Percentiles rank a stretch among this genome's conserved stretches.
Evolutionary conservation across 2,329 filamentous ascomycete genomes (phyloP).

Genomic region (Graphilbum sp.): DNA sequence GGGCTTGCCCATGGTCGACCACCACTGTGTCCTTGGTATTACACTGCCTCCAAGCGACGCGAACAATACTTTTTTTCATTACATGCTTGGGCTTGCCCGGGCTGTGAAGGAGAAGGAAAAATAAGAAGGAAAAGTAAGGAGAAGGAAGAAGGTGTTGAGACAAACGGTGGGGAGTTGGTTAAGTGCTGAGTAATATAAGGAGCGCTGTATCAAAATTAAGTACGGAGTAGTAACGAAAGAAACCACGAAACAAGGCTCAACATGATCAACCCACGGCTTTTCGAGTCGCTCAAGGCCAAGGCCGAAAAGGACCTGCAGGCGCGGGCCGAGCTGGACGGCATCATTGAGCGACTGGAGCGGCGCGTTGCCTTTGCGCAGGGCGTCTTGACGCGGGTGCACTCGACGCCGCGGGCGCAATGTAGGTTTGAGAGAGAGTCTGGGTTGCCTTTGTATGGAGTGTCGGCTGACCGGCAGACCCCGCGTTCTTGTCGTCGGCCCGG

Average conservation of each 20-base stretch:
- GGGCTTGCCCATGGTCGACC: slow-evolving; percentile 51
- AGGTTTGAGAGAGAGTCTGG: too few species aligned
- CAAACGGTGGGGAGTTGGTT: too few species aligned
- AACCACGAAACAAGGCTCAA: not conserved
- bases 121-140: too few species aligned
- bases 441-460: slow-evolving; percentile 6
- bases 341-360: slow-evolving; percentile 68
- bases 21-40: slow-evolving; percentile 60
- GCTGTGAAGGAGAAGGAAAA: slow-evolving; percentile 40
- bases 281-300: slow-evolving; percentile 71
- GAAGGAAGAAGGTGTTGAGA: too few species aligned
- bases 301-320: slow-evolving; percentile 77
- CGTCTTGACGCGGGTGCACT: slow-evolving; percentile 76
- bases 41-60: slow-evolving; percentile 61
- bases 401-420: slow-evolving; percentile 52
- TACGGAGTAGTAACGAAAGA: too few species aligned
- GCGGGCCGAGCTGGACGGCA: slow-evolving; percentile 67
- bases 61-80: slow-evolving; percentile 44
- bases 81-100: slow-evolving; percentile 30
- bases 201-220: too few species aligned
- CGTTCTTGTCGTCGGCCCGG: slow-evolving; percentile 54
- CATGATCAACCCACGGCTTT: slow-evolving; percentile 69
- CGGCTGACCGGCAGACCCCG: slow-evolving; percentile 33
- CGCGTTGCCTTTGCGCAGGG: slow-evolving; percentile 70
- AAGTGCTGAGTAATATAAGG: too few species aligned